Percentiles rank a stretch among this genome's conserved stretches.
Conservation (phyloP, 2,329 filamentous ascomycete genomes). For the Trichoderma lentiforme region DNA sequence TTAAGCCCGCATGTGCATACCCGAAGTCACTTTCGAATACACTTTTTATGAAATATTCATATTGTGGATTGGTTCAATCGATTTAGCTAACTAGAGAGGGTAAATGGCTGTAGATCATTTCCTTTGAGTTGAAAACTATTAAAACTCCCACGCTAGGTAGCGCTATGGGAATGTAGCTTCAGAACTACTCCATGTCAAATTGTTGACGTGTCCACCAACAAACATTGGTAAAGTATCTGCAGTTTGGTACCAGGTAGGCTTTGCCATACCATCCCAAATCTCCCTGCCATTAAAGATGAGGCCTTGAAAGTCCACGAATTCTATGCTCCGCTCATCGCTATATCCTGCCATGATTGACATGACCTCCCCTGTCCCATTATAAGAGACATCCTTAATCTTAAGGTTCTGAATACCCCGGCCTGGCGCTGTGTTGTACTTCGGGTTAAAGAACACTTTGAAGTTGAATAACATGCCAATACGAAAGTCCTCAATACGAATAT, state of each 20-base stretch:
- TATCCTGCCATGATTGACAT: not conserved
- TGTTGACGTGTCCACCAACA: not conserved
- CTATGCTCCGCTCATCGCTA: not conserved
- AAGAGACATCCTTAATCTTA: not conserved
- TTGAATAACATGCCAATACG: not conserved
- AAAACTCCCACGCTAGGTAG: too few relatives aligned
- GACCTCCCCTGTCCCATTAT: not conserved
- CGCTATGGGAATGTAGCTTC: too few relatives aligned
- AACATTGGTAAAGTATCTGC: not conserved
- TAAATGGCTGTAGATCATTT: too few relatives aligned
- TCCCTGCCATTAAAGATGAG: not conserved
- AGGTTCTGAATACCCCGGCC: not conserved
- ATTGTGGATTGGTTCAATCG: too few relatives aligned
- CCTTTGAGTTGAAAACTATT: too few relatives aligned
- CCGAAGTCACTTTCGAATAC: too few relatives aligned
- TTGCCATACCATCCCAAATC: not conserved
- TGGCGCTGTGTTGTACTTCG: not conserved
- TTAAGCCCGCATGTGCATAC: too few relatives aligned
- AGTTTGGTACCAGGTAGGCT: not conserved
- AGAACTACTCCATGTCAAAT: too few relatives aligned
- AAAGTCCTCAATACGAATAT: not conserved
- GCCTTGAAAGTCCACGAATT: too few relatives aligned
- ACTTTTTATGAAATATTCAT: too few relatives aligned
- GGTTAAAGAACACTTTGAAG: not conserved
- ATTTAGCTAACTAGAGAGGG: too few relatives aligned